phyloP scores from a whole-genome alignment of 768 basidiomycete genomes.

The Lentinula raphanica region DNA sequence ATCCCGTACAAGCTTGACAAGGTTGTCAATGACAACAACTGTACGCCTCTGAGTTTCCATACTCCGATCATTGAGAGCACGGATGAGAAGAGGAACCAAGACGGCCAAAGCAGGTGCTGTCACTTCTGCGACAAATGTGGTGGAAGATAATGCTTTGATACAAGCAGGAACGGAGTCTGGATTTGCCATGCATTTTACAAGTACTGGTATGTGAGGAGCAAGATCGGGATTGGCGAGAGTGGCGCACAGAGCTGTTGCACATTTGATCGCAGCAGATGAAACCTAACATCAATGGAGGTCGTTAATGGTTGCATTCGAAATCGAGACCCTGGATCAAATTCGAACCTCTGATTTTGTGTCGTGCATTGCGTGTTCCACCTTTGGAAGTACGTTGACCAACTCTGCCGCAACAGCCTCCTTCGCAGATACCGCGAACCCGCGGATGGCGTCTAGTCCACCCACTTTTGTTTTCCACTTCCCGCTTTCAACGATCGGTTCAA shows the following conservation, averaged over 20 bases:
- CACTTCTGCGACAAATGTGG: conserved; percentile 96
- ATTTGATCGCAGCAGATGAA: conserved; percentile 80
- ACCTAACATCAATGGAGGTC: conserved; percentile 49
- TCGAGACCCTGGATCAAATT: not conserved
- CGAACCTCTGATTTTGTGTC: conserved; percentile 91
- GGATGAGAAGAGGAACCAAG: conserved; percentile 83
- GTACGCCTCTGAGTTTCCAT: conserved; percentile 95
- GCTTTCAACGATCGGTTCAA: conserved; percentile 71
- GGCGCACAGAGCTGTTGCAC: conserved; percentile 81
- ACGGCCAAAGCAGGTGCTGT: conserved; percentile 95
- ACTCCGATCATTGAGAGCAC: conserved; percentile 90
- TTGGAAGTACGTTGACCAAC: conserved; percentile 76
- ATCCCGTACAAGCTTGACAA: conserved; percentile 95
- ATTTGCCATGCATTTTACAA: conserved; percentile 93
- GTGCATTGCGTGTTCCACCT: conserved; percentile 87
- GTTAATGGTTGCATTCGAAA: not conserved
- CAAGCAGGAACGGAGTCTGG: conserved; percentile 85
- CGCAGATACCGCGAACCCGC: conserved; percentile 61
- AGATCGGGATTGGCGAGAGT: conserved; percentile 94
- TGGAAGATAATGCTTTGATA: conserved; percentile 91
- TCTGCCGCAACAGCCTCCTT: conserved; percentile 77
- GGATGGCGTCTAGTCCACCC: conserved; percentile 86
- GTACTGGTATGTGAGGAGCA: conserved; percentile 76
- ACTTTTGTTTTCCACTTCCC: conserved; percentile 96
- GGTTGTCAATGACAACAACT: conserved; percentile 91